Base-by-base conservation (phyloP, 305 asterid genomes). In the Lippia alba region DNA sequence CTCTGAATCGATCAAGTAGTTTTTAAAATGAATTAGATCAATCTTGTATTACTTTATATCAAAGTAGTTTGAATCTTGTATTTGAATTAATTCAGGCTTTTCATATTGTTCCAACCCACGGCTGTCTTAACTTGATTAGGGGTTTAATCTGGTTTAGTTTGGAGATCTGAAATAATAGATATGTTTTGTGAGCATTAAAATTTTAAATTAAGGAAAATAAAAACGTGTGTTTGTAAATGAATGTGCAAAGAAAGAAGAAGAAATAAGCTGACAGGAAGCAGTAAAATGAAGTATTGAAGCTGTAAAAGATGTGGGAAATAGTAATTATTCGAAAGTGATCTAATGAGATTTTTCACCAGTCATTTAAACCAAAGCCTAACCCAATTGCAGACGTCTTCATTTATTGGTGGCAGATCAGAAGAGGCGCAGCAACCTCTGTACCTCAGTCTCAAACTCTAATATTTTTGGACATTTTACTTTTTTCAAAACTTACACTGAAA, bases 361-460 rank as follows among this genome's bases (percentile, higher is more conserved):
- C 45, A 60, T 64, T 64, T 63, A 24, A 54, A 74, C 56, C 46
- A 63, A 46, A 64, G 75, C 67, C 62, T 76, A 79, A 79, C 61
- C 82, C 77, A 79, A 34, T 55, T 68, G 81, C 76, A 81, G 81
- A 83, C 78, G 80, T 81, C 61, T 79, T 71, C 81, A 76, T 75
- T 80, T 75, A 73, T 73, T 71, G 65, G 74, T 69, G 73, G 77
- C 76, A 56, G 70, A 59, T 51, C 69, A 78, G 76, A 75, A 71
- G 62, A 51, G 71, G 45, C 67, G 49, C 80, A 80, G 82, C 59
- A 73, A 69, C 41, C 6, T 4, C 69, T 73, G 81, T 36, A 36
- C 41, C 68, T 70, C 81, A 74, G 72, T 56, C 44, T 33, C 18
- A 51, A 71, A 69, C 64, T 59, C 49, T 64, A 77, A 72, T 63